phyloP scores from a whole-genome alignment of 768 basidiomycete species.

The Amanita jacksonii region DNA sequence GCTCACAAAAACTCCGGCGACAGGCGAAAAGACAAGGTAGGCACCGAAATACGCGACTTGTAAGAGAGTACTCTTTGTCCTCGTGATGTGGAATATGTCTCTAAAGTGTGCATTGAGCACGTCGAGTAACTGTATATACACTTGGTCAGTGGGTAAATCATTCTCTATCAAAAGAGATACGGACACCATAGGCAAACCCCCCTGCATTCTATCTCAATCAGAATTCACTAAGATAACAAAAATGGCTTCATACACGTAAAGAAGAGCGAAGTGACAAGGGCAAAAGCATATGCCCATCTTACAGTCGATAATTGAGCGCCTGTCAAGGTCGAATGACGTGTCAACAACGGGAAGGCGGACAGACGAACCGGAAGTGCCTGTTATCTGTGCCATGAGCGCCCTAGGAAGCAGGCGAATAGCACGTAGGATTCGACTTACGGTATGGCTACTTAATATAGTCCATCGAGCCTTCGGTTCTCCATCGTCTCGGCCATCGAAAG shows the following conservation, averaged over 20 bases:
- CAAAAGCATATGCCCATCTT: conserved; percentile 50
- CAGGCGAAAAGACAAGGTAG: conserved; percentile 50
- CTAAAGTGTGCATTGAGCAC: conserved; percentile 71
- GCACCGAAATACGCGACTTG: conserved; percentile 70
- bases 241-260: conserved; percentile 46
- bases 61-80: conserved; percentile 64
- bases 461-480: not conserved
- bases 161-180: conserved; percentile 18
- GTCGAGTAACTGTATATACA: conserved; percentile 64
- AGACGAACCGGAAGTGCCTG: conserved; percentile 3
- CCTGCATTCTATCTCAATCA: conserved; percentile 22
- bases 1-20: conserved; percentile 49
- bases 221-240: not conserved
- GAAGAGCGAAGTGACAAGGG: conserved; percentile 65
- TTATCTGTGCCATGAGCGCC: not conserved
- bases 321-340: conserved; percentile 8
- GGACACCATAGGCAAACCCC: conserved; percentile 61
- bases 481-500: too few relatives aligned
- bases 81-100: conserved; percentile 53
- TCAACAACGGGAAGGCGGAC: not conserved
- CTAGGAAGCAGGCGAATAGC: not conserved
- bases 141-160: too few relatives aligned
- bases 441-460: not conserved
- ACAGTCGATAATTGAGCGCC: conserved; percentile 34
- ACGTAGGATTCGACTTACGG: not conserved